Conservation (phyloP, 257 asterid genomes). For the Cruciata laevipes region DNA sequence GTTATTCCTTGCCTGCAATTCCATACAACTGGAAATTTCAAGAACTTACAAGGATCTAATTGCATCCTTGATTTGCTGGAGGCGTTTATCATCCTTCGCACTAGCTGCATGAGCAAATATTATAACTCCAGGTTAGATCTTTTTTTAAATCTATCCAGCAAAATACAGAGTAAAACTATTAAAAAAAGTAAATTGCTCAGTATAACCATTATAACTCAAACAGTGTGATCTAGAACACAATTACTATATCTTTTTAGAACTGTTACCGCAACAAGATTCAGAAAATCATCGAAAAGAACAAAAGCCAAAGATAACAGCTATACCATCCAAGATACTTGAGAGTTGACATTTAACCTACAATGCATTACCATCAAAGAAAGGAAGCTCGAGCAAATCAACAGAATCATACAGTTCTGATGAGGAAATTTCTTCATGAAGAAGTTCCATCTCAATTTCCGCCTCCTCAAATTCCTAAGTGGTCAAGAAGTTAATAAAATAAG, state of each 20-base stretch:
- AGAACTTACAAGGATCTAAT: slow-evolving; percentile 67
- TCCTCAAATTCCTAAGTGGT: slow-evolving; percentile 77
- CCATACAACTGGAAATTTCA: background rate
- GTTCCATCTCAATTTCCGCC: slow-evolving; percentile 92
- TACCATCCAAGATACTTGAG: background rate
- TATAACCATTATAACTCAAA: background rate
- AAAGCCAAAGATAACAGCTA: background rate
- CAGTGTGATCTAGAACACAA: background rate
- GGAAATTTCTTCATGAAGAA: slow-evolving; percentile 57
- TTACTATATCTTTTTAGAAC: background rate
- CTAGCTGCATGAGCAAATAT: slow-evolving; percentile 37
- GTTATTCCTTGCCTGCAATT: background rate
- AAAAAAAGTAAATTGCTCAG: background rate
- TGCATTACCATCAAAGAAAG: slow-evolving; percentile 52
- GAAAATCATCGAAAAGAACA: background rate
- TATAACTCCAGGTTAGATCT: slow-evolving; percentile 5
- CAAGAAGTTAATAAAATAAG: slow-evolving; percentile 17
- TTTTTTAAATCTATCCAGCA: background rate
- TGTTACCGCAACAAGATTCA: background rate
- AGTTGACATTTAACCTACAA: background rate
- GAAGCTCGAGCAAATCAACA: slow-evolving; percentile 49
- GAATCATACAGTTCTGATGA: slow-evolving; percentile 36
- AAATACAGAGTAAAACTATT: background rate
- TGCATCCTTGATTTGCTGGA: slow-evolving; percentile 76
- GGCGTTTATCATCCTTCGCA: slow-evolving; percentile 46